Evolutionary conservation across 805 yeast species (phyloP).

Genomic region (Debaryomyces maramus): DNA sequence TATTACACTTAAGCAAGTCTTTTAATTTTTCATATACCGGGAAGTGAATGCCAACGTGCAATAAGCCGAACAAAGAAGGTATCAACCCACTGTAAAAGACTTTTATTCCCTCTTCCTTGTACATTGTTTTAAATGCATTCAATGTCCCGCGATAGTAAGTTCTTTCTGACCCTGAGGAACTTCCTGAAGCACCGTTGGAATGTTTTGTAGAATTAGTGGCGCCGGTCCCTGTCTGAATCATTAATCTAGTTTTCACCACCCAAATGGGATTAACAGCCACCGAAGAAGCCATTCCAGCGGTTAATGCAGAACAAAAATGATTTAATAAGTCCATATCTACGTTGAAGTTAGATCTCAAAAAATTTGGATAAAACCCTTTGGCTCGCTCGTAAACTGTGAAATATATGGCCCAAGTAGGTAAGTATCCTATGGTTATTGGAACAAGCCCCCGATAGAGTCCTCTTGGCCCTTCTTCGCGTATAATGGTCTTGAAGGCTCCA

Average conservation of each 20-base stretch:
- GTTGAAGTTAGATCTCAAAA: constrained; percentile 30
- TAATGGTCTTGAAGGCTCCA: constrained; percentile 65
- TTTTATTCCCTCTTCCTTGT: constrained; percentile 69
- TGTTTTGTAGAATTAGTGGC: constrained; percentile 30
- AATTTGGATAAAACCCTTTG: constrained; percentile 52
- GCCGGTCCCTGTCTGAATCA: constrained; percentile 71
- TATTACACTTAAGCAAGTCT: constrained; percentile 36
- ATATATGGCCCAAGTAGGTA: constrained; percentile 97
- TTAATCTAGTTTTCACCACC: constrained; percentile 94
- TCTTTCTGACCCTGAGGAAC: constrained; percentile 1
- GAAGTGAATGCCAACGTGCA: constrained; percentile 95
- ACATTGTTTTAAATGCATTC: constrained; percentile 83
- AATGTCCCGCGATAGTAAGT: constrained; percentile 69
- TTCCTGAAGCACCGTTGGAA: constrained; percentile 12
- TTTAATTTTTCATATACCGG: constrained; percentile 89
- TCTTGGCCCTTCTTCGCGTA: constrained; percentile 72
- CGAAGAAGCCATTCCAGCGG: constrained; percentile 88
- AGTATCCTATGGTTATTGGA: constrained; percentile 91
- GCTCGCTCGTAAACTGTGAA: constrained; percentile 86
- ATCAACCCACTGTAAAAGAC: constrained; percentile 88
- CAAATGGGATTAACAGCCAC: constrained; percentile 90
- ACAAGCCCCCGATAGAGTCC: constrained; percentile 89
- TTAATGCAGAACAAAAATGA: constrained; percentile 65
- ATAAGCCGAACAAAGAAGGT: constrained; percentile 85
- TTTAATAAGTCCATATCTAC: constrained; percentile 26